These are phyloP conservation scores for Microglena sp. DNA, from an alignment of 139 green algal species.

Conservation along the genomic window DNA sequence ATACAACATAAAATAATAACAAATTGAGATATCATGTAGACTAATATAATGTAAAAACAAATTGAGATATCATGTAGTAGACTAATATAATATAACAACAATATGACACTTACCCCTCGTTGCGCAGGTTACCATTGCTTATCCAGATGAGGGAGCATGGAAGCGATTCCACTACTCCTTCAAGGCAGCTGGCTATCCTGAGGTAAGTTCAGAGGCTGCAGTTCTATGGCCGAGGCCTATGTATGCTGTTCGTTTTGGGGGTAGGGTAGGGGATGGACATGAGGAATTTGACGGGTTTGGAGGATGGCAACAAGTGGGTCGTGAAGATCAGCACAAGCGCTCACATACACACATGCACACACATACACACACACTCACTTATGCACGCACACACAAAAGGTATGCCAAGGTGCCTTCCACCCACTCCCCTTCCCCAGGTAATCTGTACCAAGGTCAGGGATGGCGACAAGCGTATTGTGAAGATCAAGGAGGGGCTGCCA, in stretches of 20 bases:
- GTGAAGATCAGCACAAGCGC: neutral
- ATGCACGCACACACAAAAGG: slow-evolving; percentile 6
- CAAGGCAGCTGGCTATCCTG: slow-evolving; percentile 64
- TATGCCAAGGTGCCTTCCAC: too few species aligned
- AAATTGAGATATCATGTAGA: too few species aligned
- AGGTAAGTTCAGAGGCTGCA: slow-evolving; percentile 36
- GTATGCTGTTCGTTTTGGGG: neutral
- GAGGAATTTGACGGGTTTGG: neutral
- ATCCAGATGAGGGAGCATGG: slow-evolving; percentile 96
- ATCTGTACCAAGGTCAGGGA: slow-evolving; percentile 98
- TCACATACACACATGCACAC: slow-evolving; percentile 3
- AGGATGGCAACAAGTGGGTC: neutral
- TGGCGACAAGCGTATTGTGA: slow-evolving; percentile 91
- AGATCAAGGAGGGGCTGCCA: slow-evolving; percentile 87
- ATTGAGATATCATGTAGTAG: too few species aligned
- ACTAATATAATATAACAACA: too few species aligned
- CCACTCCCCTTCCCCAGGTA: slow-evolving; percentile 61
- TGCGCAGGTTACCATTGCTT: slow-evolving; percentile 85
- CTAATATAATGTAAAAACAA: too few species aligned
- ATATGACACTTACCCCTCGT: too few species aligned
- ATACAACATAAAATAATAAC: too few species aligned
- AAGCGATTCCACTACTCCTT: slow-evolving; percentile 97
- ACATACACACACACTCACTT: slow-evolving; percentile 8
- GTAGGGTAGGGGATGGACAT: neutral
- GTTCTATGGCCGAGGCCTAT: too few species aligned